Evolutionary conservation across 495 filamentous ascomycete genomes (phyloP), one percentile per base, ranked within the genome.

Genomic region (Diplogelasinospora grovesii): DNA sequence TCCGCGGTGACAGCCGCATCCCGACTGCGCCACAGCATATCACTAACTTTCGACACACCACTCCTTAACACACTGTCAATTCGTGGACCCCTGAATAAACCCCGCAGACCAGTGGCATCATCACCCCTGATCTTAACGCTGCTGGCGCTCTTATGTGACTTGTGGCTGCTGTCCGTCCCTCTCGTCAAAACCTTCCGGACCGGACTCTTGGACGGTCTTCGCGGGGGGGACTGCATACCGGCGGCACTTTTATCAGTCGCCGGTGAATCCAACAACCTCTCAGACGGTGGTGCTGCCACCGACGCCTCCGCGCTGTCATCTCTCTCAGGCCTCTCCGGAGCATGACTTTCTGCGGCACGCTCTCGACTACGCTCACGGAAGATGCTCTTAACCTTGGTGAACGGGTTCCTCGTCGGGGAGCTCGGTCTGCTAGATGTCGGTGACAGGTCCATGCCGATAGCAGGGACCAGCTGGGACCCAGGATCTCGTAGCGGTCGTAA

Each of bases 351-450:
- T n/a, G 36, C 23, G 11, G 42, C 27, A 3, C 57, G 62, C 10
- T 69, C 65, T 35, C 59, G 57, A 43, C 66, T 71, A 23, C 63
- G 66, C 31, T 73, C 69, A 4, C 68, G 64, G 46, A 73, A 69
- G 15, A 70, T 69, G 40, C 48, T 63, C 52, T 60, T 68, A 39
- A 71, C 67, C 47, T 56, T 68, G 5, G 48, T 59, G 34, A 73
- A 52, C 5, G 64, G 65, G 35, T 69, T 70, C n/a, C 64, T 55
- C 3, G 52, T 45, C 9, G 69, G 69, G 5, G 69, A 73, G 26
- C 49, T 56, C 4, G 64, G 59, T 8, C 68, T 51, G 41, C 63
- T 71, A 10, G 47, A 47, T 24, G 51, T 44, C 15, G 66, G 68
- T 8, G 69, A 70, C n/a, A 68, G 34, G 22, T 71, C 69, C 55